phyloP scores from a whole-genome alignment of 108 stramenopile genomes.

The Cyclotella kingstonii region DNA sequence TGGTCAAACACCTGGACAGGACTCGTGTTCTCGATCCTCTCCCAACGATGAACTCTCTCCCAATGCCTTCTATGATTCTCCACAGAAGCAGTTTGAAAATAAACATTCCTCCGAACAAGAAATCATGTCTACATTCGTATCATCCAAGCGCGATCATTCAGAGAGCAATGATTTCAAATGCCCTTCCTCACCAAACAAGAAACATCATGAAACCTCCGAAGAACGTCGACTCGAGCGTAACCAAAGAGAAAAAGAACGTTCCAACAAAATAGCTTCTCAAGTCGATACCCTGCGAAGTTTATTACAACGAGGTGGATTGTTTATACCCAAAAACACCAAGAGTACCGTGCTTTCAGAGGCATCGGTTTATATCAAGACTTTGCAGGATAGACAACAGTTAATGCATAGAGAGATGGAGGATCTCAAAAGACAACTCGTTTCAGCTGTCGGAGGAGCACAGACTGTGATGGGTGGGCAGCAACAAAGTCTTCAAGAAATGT shows the following conservation, averaged over 20 bases:
- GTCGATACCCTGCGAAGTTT: constrained; percentile 34
- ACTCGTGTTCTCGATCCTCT: constrained; percentile 2
- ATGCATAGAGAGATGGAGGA: constrained; percentile 31
- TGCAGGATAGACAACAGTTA: constrained; percentile 43
- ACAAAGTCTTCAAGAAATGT: neutral
- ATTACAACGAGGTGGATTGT: constrained; percentile 39
- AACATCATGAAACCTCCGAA: constrained; percentile 12
- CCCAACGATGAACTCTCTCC: neutral
- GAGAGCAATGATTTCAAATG: neutral
- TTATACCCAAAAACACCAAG: constrained; percentile 45
- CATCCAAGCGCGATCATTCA: neutral
- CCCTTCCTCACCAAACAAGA: constrained; percentile 21
- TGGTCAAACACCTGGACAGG: constrained; percentile 16
- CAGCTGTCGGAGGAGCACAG: no score
- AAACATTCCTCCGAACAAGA: neutral
- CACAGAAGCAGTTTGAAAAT: neutral
- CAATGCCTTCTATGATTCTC: neutral
- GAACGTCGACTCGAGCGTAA: constrained; percentile 41
- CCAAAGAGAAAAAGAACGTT: constrained; percentile 45
- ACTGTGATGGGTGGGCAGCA: constrained; percentile 6
- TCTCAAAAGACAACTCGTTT: constrained; percentile 15
- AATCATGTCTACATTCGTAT: neutral
- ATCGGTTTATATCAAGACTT: constrained; percentile 38
- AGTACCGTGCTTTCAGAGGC: constrained; percentile 44
- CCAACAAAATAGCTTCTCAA: constrained; percentile 38